Base-by-base conservation (phyloP, 352 stramenopile genomes). In the Phytopythium boreale region DNA sequence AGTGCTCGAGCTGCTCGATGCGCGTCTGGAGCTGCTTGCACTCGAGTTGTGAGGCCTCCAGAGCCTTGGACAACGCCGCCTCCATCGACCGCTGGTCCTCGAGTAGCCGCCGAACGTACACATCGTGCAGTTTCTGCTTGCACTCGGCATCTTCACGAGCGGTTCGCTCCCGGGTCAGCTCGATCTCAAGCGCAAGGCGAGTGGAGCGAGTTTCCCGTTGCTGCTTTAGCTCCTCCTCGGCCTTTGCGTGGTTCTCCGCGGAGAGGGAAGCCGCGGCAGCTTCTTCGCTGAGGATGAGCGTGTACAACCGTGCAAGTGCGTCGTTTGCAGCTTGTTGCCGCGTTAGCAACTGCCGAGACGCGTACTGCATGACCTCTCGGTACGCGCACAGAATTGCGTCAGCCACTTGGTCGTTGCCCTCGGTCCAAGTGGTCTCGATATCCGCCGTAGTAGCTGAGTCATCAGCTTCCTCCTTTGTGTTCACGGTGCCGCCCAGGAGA, bases 61-160 rank as follows among this genome's bases (percentile, higher is more conserved):
- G 61, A 26, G 67, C 72, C 10, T 69, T 66, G 2, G 68, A 55
- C 49, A 89, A 67, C n/a, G 70, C 65, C 11, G 62, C 62, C 59
- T 90, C 81, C 31, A 90, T 69, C 19, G 75, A 65, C 66, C 87
- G 85, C 53, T 77, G 80, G 26, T 89, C 79, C 20, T 82, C 71
- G 3, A 79, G 58, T n/a, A 90, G 64, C 0, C 67, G 69, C 19
- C 72, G 64, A 4, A 79, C 67, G 53, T 74, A 88, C 55, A 74
- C 75, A 34, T 87, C 75, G 22, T 87, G 79, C 3, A 80, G 70
- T 6, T 56, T 63, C 36, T 66, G 71, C 49, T 79, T 74, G 49
- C 74, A 78, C 6, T 82, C 71, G 6, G 74, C 56, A 47, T 64
- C 68, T 47, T 81, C 68, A 31, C 59, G 64, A 14, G 62, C 66